Evolutionary conservation across 116 monocot genomes (phyloP), one percentile per base, ranked within the genome.

Genomic region (Trichopus zeylanicus): DNA sequence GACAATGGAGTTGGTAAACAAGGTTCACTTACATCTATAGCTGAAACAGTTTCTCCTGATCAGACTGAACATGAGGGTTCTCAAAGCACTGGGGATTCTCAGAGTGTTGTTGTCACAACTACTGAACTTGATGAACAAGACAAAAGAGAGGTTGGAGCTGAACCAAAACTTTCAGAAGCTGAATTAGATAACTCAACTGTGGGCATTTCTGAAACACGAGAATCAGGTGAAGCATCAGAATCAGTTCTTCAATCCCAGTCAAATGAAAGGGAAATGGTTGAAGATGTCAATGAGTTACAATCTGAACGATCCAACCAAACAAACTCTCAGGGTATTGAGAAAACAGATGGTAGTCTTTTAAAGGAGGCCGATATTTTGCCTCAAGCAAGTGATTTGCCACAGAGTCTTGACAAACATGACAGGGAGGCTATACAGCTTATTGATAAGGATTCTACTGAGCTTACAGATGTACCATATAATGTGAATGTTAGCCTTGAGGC

Each of bases 81-180:
- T 51, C 64, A 73, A 60, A 63, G 28, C 22, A 74, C 57, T 16
- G 67, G 9, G 23, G 62, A 8, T 74, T 67, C 64, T 60, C 15
- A 19, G 12, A 28, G 22, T 19, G 29, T 26, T 2, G 62, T 64
- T 48, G 12, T 49, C 7, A 55, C 42, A 24, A 24, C 61, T 35
- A 35, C 15, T 65, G 26, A 48, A 54, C 9, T 56, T 67, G 39
- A 26, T 51, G 68, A 74, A 51, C 39, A 24, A 33, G 55, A 49
- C 16, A 53, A 82, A 65, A 63, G 42, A 10, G 69, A 59, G 70
- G 26, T 22, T 68, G 75, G 68, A 68, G 32, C 47, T 46, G 69
- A 61, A 31, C 27, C 56, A 58, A 48, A 55, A 29, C 18, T 42
- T 38, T 29, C 62, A 46, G 62, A 81, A 46, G 18, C 38, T 60